Base-by-base conservation (phyloP, 1,284 basidiomycete genomes). In the Fistulinella staudtii region DNA sequence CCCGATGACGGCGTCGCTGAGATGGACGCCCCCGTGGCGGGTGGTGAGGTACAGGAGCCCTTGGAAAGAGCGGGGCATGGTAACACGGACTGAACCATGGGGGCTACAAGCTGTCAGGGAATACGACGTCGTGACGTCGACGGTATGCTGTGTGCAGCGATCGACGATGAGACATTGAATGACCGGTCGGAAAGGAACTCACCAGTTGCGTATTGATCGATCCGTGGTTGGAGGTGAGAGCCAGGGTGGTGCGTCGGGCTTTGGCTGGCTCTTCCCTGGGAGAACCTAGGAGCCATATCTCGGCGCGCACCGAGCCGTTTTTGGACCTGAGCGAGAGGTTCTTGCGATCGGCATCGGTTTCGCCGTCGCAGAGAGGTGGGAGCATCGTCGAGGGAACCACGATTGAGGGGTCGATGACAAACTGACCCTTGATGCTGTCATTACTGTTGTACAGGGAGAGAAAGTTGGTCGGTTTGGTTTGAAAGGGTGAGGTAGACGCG, bases 351-450 rank as follows among this genome's bases (percentile, higher is more conserved):
- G 48, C 55, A 45, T 65, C 69, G 3, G 58, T 57, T 45, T 69
- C 57, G 21, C 51, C 59, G 0, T 57, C 50, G 3, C 38, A 20
- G 2, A 71, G 43, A 3, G 64, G 60, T 9, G 65, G 60, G 5
- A 69, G 55, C 20, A 69, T 40, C 33, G 60, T 54, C 1, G 52
- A 10, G 0, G 70, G 71, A 17, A 73, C 60, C 18, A 48, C 49
- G 14, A 74, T 53, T 22, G 60, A 60, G 0, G 71, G 68, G 41
- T 72, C 68, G 39, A 73, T 55, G 21, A 64, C 55, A 35, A 70
- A 61, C 20, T 36, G 36, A 15, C 36, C 36, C 5, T 36, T 25
- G 36, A 71, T 53, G 15, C 54, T 38, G 6, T 43, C 48, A 36
- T 66, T 47, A 5, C 45, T 36, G 13, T 60, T 59, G 25, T 47